These are phyloP conservation scores for Lagerstroemia speciosa DNA, from an alignment of 345 rosid genomes.

Conservation along the genomic window DNA sequence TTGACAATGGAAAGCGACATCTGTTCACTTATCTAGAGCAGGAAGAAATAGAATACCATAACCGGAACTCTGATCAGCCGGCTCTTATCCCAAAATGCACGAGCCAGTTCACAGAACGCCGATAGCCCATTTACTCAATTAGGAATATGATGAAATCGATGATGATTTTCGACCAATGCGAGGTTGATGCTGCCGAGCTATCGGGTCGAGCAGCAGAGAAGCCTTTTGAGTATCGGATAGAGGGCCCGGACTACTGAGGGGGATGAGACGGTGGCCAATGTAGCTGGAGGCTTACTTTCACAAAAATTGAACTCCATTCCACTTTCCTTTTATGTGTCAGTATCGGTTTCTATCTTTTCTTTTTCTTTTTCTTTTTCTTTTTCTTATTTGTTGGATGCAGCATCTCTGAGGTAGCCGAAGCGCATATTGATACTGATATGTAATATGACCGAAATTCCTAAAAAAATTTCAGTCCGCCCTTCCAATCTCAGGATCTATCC, in stretches of 20 bases:
- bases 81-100: neutral
- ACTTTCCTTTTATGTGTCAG: too few relatives aligned
- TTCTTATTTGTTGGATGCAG: too few relatives aligned
- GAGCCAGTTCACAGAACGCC: neutral
- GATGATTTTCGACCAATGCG: neutral
- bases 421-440: too few relatives aligned
- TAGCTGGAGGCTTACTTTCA: too few relatives aligned
- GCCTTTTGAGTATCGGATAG: constrained; percentile 25
- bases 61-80: neutral
- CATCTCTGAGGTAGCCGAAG: too few relatives aligned
- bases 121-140: neutral
- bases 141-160: neutral
- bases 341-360: too few relatives aligned
- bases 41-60: neutral
- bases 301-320: too few relatives aligned
- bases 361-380: too few relatives aligned
- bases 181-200: constrained; percentile 8
- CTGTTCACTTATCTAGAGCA: neutral
- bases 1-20: neutral
- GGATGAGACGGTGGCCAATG: too few relatives aligned
- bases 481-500: too few relatives aligned
- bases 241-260: constrained; percentile 26
- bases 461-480: too few relatives aligned
- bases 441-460: too few relatives aligned
- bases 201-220: constrained; percentile 14